These are phyloP conservation scores for Syzygium aqueum DNA, from an alignment of 345 rosid genomes.

Conservation along the genomic window DNA sequence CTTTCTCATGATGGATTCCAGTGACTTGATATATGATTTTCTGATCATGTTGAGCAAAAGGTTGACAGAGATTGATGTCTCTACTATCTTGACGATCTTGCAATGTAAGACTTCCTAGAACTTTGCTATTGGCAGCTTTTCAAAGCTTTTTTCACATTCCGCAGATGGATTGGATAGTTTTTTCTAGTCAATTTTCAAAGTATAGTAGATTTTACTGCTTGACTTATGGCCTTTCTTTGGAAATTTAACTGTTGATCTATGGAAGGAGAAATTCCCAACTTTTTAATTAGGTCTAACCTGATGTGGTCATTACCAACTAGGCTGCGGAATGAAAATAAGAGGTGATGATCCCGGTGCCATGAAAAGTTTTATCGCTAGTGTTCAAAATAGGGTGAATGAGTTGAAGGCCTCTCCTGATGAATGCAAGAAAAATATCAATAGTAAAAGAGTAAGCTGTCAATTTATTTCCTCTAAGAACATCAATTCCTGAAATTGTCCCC, in stretches of 20 bases:
- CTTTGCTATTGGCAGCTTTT: neutral
- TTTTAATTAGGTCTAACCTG: neutral
- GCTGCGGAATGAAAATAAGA: slow-evolving; percentile 94
- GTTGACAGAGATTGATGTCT: slow-evolving; percentile 66
- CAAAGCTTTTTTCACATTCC: neutral
- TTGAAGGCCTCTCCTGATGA: slow-evolving; percentile 46
- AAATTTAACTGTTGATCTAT: neutral
- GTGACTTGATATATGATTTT: slow-evolving; percentile 87
- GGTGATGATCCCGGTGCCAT: slow-evolving; percentile 82
- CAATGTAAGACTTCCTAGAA: slow-evolving; percentile 43
- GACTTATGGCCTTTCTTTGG: neutral
- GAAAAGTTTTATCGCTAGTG: slow-evolving; percentile 67
- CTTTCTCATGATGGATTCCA: slow-evolving; percentile 23
- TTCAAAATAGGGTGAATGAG: slow-evolving; percentile 68
- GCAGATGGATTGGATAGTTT: neutral
- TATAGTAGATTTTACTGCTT: neutral
- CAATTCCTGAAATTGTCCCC: neutral
- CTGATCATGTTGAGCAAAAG: slow-evolving; percentile 61
- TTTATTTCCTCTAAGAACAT: neutral
- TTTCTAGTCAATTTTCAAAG: neutral
- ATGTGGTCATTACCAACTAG: slow-evolving; percentile 21
- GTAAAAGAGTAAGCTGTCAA: slow-evolving; percentile 44
- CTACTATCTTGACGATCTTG: slow-evolving; percentile 68
- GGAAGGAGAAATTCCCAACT: neutral
- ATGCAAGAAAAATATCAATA: slow-evolving; percentile 26